Percentiles rank a stretch among this genome's conserved stretches.
Evolutionary conservation across 495 filamentous ascomycete species (phyloP).

Genomic region (Penicillium pancosmium): DNA sequence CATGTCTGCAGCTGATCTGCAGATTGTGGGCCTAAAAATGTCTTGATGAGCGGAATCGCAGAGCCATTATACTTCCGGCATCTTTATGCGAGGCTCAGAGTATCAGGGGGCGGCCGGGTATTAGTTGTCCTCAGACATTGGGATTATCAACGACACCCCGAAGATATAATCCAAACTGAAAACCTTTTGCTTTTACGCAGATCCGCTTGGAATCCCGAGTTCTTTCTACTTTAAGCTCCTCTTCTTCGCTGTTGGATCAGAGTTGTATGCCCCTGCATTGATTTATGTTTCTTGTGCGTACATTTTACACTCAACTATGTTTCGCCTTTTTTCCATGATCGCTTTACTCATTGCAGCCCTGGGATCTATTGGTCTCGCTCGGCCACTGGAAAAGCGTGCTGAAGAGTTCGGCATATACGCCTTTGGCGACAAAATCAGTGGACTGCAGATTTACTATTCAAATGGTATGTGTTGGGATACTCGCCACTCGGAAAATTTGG

Average conservation of each 20-base stretch:
- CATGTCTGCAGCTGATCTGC: background rate
- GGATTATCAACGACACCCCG: too few relatives aligned
- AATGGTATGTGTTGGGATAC: conserved; percentile 24
- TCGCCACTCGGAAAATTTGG: background rate
- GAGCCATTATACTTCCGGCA: background rate
- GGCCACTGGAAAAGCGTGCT: conserved; percentile 12
- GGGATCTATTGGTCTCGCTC: conserved; percentile 11
- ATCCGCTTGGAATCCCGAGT: background rate
- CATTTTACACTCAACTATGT: conserved; percentile 2
- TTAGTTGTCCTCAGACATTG: background rate
- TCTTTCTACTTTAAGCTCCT: background rate
- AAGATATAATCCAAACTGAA: background rate
- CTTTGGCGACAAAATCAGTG: conserved; percentile 36
- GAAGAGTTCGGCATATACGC: conserved; percentile 36
- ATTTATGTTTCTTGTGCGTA: background rate
- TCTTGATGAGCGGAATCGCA: background rate
- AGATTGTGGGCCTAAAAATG: background rate
- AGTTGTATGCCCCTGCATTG: background rate
- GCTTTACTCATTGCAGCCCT: conserved; percentile 1
- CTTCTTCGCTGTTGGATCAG: background rate
- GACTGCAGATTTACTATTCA: conserved; percentile 37
- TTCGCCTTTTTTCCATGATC: background rate
- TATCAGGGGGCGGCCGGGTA: background rate
- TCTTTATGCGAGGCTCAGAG: background rate
- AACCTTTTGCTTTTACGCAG: background rate